Evolutionary conservation across 305 asterid genomes (phyloP).

Genomic region (Solanum aculeatissimum): DNA sequence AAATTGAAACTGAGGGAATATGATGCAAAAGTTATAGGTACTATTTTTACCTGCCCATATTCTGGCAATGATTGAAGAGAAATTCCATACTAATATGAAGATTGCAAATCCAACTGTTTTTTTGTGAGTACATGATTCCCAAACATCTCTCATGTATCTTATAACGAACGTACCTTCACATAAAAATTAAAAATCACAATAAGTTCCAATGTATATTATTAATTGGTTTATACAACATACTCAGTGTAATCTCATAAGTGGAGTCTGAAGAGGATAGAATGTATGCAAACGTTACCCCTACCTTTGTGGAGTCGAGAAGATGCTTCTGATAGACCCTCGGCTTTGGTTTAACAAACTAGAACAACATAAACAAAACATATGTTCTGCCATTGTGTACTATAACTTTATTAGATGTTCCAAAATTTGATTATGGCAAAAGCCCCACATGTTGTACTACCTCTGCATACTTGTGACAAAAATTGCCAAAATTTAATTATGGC

Average conservation of each 20-base stretch:
- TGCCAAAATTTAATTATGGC: background rate
- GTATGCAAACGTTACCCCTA: background rate
- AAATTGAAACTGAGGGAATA: background rate
- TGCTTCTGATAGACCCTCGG: background rate
- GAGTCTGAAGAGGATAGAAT: background rate
- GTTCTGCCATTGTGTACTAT: background rate
- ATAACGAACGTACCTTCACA: slow-evolving; percentile 62
- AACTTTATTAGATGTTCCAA: background rate
- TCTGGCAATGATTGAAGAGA: slow-evolving; percentile 51
- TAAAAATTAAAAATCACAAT: background rate
- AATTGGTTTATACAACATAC: background rate
- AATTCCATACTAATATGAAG: slow-evolving; percentile 71
- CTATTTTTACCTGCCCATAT: slow-evolving; percentile 38
- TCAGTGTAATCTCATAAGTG: background rate
- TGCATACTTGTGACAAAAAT: background rate
- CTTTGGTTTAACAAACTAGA: background rate
- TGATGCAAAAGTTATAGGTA: background rate
- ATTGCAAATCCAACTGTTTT: slow-evolving; percentile 63
- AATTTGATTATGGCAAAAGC: background rate
- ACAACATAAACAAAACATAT: background rate
- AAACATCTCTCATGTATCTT: slow-evolving; percentile 37
- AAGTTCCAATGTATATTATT: background rate
- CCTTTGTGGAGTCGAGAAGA: background rate
- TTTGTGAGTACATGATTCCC: slow-evolving; percentile 83
- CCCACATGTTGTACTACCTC: background rate